Conservation (phyloP, 2,329 filamentous ascomycete genomes). For the Claviceps digitariae region DNA sequence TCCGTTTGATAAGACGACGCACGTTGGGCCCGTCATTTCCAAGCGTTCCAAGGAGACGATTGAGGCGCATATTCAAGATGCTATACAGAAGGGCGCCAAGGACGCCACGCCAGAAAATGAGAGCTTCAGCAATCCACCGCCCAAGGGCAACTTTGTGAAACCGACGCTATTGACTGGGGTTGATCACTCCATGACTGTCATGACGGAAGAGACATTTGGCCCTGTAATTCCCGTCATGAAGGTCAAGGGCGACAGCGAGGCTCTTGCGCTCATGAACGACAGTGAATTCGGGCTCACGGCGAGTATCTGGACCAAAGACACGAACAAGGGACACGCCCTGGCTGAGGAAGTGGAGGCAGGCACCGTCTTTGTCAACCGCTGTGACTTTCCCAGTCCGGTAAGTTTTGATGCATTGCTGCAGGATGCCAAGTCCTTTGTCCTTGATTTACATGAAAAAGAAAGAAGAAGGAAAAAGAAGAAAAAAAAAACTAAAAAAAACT, state of each 20-base stretch:
- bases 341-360: conserved; percentile 76
- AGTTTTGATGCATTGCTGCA: conserved; percentile 28
- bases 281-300: conserved; percentile 88
- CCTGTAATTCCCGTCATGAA: conserved; percentile 85
- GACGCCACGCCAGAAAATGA: conserved; percentile 73
- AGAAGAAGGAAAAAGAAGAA: neutral
- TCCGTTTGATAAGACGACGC: conserved; percentile 63
- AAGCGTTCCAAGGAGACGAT: conserved; percentile 65
- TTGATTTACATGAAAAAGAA: too few relatives aligned
- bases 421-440: neutral
- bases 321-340: conserved; percentile 58
- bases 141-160: conserved; percentile 78
- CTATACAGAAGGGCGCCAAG: conserved; percentile 68
- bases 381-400: conserved; percentile 84
- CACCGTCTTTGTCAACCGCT: conserved; percentile 91
- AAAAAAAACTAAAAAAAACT: neutral
- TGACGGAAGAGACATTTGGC: conserved; percentile 91
- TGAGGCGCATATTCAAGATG: conserved; percentile 67
- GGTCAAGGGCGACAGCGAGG: conserved; percentile 69
- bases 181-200: conserved; percentile 71
- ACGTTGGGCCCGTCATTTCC: conserved; percentile 81
- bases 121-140: conserved; percentile 57
- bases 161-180: conserved; percentile 72
- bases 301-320: conserved; percentile 95
- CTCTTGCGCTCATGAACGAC: conserved; percentile 80